Evolutionary conservation across 2,329 filamentous ascomycete species (phyloP).

Genomic region (Scedosporium dehoogii): DNA sequence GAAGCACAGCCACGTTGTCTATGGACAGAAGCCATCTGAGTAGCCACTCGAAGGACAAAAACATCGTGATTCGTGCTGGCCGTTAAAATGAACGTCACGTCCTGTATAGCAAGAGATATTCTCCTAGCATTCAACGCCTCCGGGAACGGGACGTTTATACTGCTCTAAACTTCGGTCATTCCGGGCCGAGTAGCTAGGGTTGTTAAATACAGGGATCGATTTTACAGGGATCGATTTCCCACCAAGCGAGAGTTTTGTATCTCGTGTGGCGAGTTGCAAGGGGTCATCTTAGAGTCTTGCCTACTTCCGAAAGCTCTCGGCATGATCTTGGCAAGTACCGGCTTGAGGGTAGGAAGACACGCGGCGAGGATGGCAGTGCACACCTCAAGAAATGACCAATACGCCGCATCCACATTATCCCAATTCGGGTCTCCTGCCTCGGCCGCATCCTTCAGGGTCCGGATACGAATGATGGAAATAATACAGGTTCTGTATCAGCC

Average conservation of each 20-base stretch:
- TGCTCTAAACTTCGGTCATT: too few species aligned
- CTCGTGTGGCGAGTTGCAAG: too few species aligned
- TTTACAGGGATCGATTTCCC: too few species aligned
- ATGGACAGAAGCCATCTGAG: slow-evolving; percentile 10
- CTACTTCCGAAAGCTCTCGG: slow-evolving; percentile 12
- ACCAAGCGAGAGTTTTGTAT: too few species aligned
- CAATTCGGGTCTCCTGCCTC: slow-evolving; percentile 16
- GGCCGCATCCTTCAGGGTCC: slow-evolving; percentile 16
- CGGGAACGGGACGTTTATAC: too few species aligned
- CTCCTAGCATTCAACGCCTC: too few species aligned
- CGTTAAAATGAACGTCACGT: too few species aligned
- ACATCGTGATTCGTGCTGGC: too few species aligned
- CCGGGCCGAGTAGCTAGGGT: too few species aligned
- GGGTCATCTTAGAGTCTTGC: too few species aligned
- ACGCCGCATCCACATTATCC: slow-evolving; percentile 20
- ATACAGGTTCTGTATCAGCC: slow-evolving; percentile 14
- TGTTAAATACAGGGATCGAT: too few species aligned
- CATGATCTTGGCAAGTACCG: slow-evolving; percentile 15
- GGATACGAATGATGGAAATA: slow-evolving; percentile 20
- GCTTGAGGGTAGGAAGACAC: slow-evolving; percentile 19
- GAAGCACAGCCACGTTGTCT: slow-evolving; percentile 10
- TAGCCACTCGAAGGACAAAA: not conserved
- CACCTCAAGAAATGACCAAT: slow-evolving; percentile 21
- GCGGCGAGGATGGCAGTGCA: slow-evolving; percentile 19
- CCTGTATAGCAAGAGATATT: too few species aligned